phyloP scores from a whole-genome alignment of 1,139 yeast genomes.

The Suzukiozyma palmioleophila region DNA sequence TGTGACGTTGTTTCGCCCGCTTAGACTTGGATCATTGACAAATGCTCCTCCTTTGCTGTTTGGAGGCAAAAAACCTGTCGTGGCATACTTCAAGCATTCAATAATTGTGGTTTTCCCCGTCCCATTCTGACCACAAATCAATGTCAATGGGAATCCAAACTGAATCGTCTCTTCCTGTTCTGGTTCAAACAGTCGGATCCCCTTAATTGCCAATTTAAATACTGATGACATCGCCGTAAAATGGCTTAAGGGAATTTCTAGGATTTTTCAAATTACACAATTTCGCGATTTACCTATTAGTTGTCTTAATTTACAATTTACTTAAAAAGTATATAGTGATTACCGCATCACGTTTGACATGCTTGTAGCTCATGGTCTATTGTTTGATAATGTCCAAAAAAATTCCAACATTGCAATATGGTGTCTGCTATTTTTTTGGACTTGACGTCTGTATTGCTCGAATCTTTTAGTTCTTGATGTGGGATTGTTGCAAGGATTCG shows the following conservation, averaged over 20 bases:
- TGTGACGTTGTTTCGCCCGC: slow-evolving; percentile 69
- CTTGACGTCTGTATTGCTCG: too few relatives aligned
- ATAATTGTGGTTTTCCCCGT: slow-evolving; percentile 98
- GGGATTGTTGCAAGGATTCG: slow-evolving; percentile 51
- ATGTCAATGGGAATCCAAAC: slow-evolving; percentile 85
- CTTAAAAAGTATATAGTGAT: neutral
- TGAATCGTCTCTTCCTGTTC: slow-evolving; percentile 80
- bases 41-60: slow-evolving; percentile 96
- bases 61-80: slow-evolving; percentile 96
- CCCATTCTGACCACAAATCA: slow-evolving; percentile 95
- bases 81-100: slow-evolving; percentile 88
- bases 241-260: neutral
- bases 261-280: neutral
- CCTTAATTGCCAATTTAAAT: slow-evolving; percentile 78
- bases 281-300: neutral
- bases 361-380: too few relatives aligned
- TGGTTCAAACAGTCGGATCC: slow-evolving; percentile 86
- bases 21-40: slow-evolving; percentile 85
- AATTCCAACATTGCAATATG: too few relatives aligned
- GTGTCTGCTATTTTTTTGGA: too few relatives aligned
- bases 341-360: neutral
- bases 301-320: neutral
- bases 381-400: too few relatives aligned
- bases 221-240: slow-evolving; percentile 55
- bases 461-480: slow-evolving; percentile 19